phyloP scores from a whole-genome alignment of 176 grass and related monocot species.

The Puccinellia tenuiflora region DNA sequence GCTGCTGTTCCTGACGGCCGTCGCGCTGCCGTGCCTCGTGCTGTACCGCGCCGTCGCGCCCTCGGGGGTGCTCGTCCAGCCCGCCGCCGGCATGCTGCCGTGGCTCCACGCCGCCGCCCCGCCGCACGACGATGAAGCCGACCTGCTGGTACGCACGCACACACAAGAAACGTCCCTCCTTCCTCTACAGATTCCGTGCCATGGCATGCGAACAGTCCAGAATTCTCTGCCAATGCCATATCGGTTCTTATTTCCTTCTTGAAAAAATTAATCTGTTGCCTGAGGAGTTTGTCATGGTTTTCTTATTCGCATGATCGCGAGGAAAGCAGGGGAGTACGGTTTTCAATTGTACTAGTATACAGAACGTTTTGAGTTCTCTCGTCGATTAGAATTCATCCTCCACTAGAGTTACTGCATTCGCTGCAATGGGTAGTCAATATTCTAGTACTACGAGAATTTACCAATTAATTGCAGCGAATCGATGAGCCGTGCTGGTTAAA shows the following conservation, averaged over 20 bases:
- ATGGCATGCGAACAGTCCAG: no score
- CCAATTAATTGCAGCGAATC: not conserved
- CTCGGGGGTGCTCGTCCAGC: not conserved
- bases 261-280: not conserved
- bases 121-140: not conserved
- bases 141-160: slow-evolving; percentile 1
- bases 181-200: no score
- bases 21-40: slow-evolving; percentile 40
- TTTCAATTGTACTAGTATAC: no score
- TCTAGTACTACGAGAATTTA: no score
- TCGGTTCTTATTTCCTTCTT: no score
- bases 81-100: not conserved
- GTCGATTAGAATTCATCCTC: not conserved
- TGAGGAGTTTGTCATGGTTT: no score
- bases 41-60: slow-evolving; percentile 36
- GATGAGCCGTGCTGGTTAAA: not conserved
- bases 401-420: not conserved
- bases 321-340: not conserved
- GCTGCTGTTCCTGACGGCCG: slow-evolving; percentile 42
- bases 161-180: not conserved
- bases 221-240: no score
- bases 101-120: not conserved
- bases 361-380: not conserved
- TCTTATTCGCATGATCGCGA: not conserved
- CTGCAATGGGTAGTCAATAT: not conserved